These are phyloP conservation scores for Andrographis paniculata DNA, from an alignment of 305 asterid genomes.

Conservation along the genomic window DNA sequence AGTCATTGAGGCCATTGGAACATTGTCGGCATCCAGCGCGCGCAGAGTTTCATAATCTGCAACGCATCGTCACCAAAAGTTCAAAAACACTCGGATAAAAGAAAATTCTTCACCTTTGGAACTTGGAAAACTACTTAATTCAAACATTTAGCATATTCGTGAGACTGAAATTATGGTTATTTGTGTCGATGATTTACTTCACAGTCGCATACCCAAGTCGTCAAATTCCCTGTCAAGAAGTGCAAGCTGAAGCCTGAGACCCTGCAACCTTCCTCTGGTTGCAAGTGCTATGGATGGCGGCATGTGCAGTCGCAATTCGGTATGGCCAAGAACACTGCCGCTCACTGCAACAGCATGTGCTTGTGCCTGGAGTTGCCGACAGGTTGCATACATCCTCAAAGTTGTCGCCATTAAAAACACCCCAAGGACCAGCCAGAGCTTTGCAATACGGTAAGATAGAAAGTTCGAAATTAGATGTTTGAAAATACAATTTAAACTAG, in stretches of 20 bases:
- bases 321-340: constrained; percentile 88
- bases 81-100: constrained; percentile 13
- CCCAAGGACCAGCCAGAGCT: constrained; percentile 96
- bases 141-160: constrained; percentile 1
- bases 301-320: constrained; percentile 90
- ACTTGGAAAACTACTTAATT: constrained; percentile 1
- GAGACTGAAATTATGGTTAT: neutral
- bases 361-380: constrained; percentile 98
- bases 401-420: constrained; percentile 87
- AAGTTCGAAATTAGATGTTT: neutral
- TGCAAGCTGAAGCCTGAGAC: constrained; percentile 95
- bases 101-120: constrained; percentile 9
- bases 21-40: constrained; percentile 83
- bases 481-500: constrained; percentile 12
- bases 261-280: constrained; percentile 84
- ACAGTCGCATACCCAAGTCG: constrained; percentile 56
- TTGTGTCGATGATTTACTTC: constrained; percentile 4
- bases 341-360: constrained; percentile 97
- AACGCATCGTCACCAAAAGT: too few species aligned
- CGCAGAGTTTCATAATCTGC: constrained; percentile 90
- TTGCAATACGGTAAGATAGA: constrained; percentile 10
- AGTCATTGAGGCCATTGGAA: constrained; percentile 77
- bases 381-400: constrained; percentile 91
- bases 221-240: constrained; percentile 94
- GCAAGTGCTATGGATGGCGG: constrained; percentile 94